These are phyloP conservation scores for Pseudodiploospora longispora DNA, from an alignment of 2,329 filamentous ascomycete species.

Conservation along the genomic window DNA sequence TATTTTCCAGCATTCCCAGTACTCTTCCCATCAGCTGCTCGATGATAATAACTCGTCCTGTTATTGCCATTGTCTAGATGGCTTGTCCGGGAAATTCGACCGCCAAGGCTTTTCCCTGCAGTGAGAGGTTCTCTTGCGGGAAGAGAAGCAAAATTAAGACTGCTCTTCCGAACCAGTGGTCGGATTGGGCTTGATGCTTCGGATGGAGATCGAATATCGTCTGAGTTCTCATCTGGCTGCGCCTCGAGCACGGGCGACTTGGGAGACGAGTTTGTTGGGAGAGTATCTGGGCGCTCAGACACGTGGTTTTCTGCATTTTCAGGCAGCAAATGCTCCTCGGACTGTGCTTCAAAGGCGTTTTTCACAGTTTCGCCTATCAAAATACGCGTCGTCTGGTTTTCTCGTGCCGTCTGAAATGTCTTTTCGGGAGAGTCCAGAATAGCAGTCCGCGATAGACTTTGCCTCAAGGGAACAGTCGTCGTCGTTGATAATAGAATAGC, in stretches of 20 bases:
- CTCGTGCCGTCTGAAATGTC: conserved; percentile 35
- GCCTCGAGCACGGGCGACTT: background rate
- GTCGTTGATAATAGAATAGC: conserved; percentile 11
- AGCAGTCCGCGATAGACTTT: conserved; percentile 17
- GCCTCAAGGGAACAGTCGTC: conserved; percentile 11
- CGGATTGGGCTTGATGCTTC: conserved; percentile 68
- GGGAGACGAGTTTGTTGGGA: background rate
- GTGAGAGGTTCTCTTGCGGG: conserved; percentile 83
- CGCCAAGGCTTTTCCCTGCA: conserved; percentile 74
- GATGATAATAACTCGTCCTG: conserved; percentile 66
- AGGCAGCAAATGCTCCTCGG: too few relatives aligned
- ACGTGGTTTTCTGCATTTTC: too few relatives aligned
- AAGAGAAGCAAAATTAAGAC: conserved; percentile 85
- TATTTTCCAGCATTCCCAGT: conserved; percentile 44
- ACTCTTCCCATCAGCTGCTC: conserved; percentile 66
- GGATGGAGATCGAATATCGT: conserved; percentile 49
- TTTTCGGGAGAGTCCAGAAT: conserved; percentile 26
- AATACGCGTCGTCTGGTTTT: conserved; percentile 30
- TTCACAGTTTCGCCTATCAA: conserved; percentile 6
- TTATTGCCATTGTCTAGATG: conserved; percentile 65
- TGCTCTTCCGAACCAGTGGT: conserved; percentile 81
- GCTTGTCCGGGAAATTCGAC: conserved; percentile 65
- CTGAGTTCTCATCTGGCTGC: conserved; percentile 1
- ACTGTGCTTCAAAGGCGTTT: too few relatives aligned
- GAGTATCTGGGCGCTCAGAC: background rate